Evolutionary conservation across 2,329 filamentous ascomycete genomes (phyloP), one percentile per base, ranked within the genome.

Genomic region (Corinectria fuckeliana): DNA sequence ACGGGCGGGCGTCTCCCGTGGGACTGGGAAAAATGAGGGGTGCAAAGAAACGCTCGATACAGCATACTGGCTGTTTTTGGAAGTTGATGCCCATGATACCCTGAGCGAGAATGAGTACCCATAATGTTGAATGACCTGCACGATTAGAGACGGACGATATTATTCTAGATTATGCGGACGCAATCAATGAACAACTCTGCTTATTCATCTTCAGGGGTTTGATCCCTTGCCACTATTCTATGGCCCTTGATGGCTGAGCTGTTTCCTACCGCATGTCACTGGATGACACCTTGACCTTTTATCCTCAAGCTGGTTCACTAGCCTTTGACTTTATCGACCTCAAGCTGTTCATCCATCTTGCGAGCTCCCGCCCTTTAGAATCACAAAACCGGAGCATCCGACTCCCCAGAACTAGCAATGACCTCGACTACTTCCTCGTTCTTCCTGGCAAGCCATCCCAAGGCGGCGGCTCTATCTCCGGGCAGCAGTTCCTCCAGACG

Each of bases 401-500:
- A 13, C 8, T 57, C 55, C n/a, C 48, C 48, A 11, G 32, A 50
- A 7, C 56, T 56, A n/a, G 56, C 51, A 4, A 16, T 45, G 2
- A 41, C 11, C 4, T 57, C 44, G 3, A 49, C 20, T 8, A 26
- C 14, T n/a, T 54, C 42, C 25, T 44, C 36, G 21, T 54, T 57
- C 38, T 65, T 56, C 36, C 64, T 78, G 14, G 82, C 71, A 6
- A 81, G 71, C 80, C 79, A 82, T 2, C 69, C 69, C 67, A 90
- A 68, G 67, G 83, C 78, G 59, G 75, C 69, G 1, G 78, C 79
- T 65, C 82, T 78, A 25, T 84, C 79, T 20, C 79, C 69, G 0
- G 80, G 80, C 1, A 91, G 72, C 26, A 90, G 64, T n/a, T 81
- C 74, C 38, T 74, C 70, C 63, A 90, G 76, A 11, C 77, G 76